Conservation (phyloP, 192 early-diverging fungal species). For the Rhizophagus clarus region DNA sequence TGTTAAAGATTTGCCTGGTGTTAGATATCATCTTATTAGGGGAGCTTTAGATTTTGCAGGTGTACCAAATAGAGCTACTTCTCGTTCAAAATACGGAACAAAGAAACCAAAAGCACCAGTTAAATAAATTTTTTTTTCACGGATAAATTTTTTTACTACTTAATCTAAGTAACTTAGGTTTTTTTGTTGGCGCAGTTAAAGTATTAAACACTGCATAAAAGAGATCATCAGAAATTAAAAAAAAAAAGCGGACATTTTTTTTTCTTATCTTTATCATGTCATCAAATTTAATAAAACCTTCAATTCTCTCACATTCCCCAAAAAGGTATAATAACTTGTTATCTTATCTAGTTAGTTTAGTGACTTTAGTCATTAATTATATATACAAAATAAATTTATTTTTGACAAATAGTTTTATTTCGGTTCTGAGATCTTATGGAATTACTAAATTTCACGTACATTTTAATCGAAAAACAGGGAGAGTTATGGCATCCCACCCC, state of each 20-base stretch:
- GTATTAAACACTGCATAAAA: neutral
- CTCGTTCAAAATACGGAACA: conserved; percentile 92
- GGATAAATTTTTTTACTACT: too few species aligned
- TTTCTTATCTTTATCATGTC: neutral
- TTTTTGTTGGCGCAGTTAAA: neutral
- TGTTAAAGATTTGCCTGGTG: conserved; percentile 97
- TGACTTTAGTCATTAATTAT: neutral
- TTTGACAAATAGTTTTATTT: neutral
- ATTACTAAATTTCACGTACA: conserved; percentile 13
- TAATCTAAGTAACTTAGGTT: neutral
- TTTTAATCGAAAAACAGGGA: conserved; percentile 4
- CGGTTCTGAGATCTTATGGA: neutral
- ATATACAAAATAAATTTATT: neutral
- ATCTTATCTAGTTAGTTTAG: neutral
- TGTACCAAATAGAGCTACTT: conserved; percentile 78
- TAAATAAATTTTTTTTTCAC: conserved; percentile 21
- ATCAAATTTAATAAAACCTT: conserved; percentile 14
- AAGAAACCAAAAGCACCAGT: conserved; percentile 67
- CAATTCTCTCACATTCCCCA: conserved; percentile 10
- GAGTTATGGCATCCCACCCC: conserved; percentile 5
- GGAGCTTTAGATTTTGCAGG: conserved; percentile 95
- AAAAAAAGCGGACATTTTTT: neutral
- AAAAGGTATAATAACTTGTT: neutral
- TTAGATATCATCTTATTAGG: conserved; percentile 90
- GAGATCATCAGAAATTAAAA: neutral